Percentiles rank a stretch among this genome's conserved stretches.
phyloP scores from a whole-genome alignment of 2,329 filamentous ascomycete genomes.

The Escovopsis weberi region DNA sequence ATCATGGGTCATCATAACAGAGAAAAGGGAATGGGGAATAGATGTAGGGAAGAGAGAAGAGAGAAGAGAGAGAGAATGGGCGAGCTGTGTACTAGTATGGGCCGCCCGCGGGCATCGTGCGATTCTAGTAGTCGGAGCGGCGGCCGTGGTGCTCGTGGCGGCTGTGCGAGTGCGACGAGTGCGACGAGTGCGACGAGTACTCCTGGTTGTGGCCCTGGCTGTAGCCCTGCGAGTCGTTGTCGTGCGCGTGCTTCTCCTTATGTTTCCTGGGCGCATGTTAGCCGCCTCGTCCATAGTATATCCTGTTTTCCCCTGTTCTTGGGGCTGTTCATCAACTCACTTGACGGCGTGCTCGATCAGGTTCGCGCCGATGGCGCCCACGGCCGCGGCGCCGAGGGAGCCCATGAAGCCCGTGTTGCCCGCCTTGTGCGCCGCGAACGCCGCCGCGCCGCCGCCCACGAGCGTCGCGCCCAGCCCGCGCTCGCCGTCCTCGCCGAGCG shows the following conservation, averaged over 20 bases:
- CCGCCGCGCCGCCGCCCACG: slow-evolving; percentile 37
- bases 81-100: too few relatives aligned
- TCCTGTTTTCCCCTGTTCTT: too few relatives aligned
- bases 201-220: too few relatives aligned
- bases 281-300: background rate
- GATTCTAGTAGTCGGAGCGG: too few relatives aligned
- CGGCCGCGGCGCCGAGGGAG: slow-evolving; percentile 34
- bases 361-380: slow-evolving; percentile 41
- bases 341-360: slow-evolving; percentile 29
- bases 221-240: background rate
- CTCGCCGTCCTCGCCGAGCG: slow-evolving; percentile 24
- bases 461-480: slow-evolving; percentile 41
- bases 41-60: too few relatives aligned
- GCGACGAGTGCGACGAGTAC: too few relatives aligned
- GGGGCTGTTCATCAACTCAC: slow-evolving; percentile 7
- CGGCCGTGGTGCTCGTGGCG: too few relatives aligned
- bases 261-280: slow-evolving; percentile 11
- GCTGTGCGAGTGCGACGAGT: too few relatives aligned
- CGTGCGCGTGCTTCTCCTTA: slow-evolving; percentile 17
- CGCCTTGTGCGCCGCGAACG: slow-evolving; percentile 37
- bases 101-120: too few relatives aligned
- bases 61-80: too few relatives aligned
- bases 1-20: too few relatives aligned
- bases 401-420: slow-evolving; percentile 34
- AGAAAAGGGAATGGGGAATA: too few relatives aligned